Conservation (phyloP, 495 filamentous ascomycete genomes). For the Sabuloglossum arenarium region DNA sequence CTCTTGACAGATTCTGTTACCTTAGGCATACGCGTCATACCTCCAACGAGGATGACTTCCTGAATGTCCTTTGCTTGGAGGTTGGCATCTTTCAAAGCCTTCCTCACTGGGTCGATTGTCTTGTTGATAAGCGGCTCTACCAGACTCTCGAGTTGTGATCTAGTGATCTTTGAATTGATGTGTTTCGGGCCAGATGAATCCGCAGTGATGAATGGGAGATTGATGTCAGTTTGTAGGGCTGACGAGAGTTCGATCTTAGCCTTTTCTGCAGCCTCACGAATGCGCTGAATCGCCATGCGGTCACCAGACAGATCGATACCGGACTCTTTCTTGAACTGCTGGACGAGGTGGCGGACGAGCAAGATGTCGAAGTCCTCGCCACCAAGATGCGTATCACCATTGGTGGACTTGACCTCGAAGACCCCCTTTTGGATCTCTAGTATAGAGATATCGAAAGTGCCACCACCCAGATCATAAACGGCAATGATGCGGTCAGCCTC, state of each 20-base stretch:
- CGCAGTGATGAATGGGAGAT: conserved; percentile 96
- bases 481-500: conserved; percentile 76
- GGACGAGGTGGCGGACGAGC: conserved; percentile 85
- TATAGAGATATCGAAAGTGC: conserved; percentile 96
- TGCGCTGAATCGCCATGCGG: conserved; percentile 98
- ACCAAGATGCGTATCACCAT: conserved; percentile 94
- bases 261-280: conserved; percentile 98
- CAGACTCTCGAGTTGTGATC: conserved; percentile 78
- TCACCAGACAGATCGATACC: conserved; percentile 79
- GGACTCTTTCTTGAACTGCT: conserved; percentile 90
- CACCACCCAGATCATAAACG: conserved; percentile 95
- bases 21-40: conserved; percentile 99
- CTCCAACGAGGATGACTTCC: conserved; percentile 96
- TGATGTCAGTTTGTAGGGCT: conserved; percentile 92
- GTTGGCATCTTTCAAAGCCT: conserved; percentile 93
- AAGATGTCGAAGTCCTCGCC: conserved; percentile 97
- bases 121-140: conserved; percentile 78
- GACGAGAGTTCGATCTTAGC: conserved; percentile 99
- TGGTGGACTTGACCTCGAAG: conserved; percentile 97
- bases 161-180: conserved; percentile 88
- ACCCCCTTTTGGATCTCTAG: conserved; percentile 96
- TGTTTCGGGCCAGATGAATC: conserved; percentile 89
- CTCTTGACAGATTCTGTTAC: conserved; percentile 91
- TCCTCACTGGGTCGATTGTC: conserved; percentile 83
- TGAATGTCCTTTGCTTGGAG: conserved; percentile 91